phyloP scores from a whole-genome alignment of 2,329 filamentous ascomycete species.

The Tricladium varicosporioides region DNA sequence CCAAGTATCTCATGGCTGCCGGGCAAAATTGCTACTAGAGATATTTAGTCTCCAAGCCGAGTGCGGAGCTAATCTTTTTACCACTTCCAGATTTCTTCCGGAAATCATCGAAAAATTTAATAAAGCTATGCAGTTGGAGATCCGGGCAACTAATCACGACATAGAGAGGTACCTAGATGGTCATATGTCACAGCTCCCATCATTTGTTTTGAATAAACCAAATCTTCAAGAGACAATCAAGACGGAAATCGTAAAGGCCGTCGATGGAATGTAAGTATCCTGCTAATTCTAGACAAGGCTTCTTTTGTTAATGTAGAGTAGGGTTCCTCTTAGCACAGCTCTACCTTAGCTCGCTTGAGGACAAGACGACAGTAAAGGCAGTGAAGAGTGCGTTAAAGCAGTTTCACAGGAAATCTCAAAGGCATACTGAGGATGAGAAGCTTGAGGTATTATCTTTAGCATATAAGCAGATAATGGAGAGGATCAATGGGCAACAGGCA shows the following conservation, averaged over 20 bases:
- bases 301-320: conserved; percentile 1
- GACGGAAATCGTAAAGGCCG: conserved; percentile 19
- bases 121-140: conserved; percentile 24
- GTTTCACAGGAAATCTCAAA: conserved; percentile 26
- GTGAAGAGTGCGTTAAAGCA: conserved; percentile 29
- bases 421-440: background rate
- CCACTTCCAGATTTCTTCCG: conserved; percentile 34
- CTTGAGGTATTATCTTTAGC: background rate
- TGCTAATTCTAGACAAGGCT: background rate
- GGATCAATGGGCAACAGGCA: conserved; percentile 33
- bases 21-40: conserved; percentile 2
- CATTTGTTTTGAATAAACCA: conserved; percentile 14
- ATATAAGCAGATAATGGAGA: conserved; percentile 31
- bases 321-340: conserved; percentile 30
- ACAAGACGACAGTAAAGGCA: conserved; percentile 27
- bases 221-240: conserved; percentile 27
- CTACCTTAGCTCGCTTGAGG: conserved; percentile 31
- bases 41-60: conserved; percentile 20
- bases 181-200: conserved; percentile 24
- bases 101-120: conserved; percentile 28
- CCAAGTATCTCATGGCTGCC: background rate
- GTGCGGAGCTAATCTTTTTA: conserved; percentile 29
- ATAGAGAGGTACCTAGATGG: conserved; percentile 29
- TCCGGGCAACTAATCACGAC: conserved; percentile 33
- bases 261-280: conserved; percentile 34